Conservation (phyloP, 106 monocot species). For the Amphibolis antarctica region DNA sequence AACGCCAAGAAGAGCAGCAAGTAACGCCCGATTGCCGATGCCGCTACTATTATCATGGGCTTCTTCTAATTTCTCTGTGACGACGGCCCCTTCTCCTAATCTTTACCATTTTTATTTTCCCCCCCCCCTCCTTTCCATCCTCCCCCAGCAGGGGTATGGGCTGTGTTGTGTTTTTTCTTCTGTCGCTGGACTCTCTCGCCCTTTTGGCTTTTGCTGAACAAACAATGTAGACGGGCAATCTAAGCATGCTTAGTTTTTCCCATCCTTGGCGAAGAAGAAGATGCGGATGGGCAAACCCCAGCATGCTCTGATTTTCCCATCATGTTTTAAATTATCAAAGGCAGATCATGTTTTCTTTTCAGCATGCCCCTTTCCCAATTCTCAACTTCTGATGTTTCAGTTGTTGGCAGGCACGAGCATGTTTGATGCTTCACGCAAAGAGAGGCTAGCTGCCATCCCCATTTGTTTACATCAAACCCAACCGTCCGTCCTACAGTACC, state of each 20-base stretch:
- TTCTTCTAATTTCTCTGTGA: not conserved
- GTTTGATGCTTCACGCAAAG: no score
- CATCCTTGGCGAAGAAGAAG: not conserved
- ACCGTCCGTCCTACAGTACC: no score
- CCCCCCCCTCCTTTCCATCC: not conserved
- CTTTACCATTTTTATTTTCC: not conserved
- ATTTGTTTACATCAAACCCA: no score
- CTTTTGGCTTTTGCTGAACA: conserved; percentile 2
- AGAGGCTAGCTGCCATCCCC: not conserved
- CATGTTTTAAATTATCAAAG: not conserved
- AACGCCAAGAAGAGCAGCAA: conserved; percentile 21
- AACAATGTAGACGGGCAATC: conserved; percentile 16
- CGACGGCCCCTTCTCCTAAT: not conserved
- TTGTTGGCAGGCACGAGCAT: not conserved
- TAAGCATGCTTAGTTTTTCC: conserved; percentile 11
- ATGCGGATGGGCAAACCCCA: conserved; percentile 2
- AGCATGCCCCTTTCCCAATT: not conserved
- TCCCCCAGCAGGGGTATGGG: not conserved
- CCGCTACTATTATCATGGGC: not conserved
- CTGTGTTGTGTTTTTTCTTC: not conserved
- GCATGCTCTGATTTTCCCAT: conserved; percentile 10
- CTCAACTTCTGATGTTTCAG: no score
- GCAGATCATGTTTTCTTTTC: not conserved
- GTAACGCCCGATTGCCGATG: not conserved
- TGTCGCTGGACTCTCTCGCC: not conserved